Evolutionary conservation across 148 eudicot species (phyloP), one percentile per base, ranked within the genome.

Genomic region (Amaranthus hypochondriacus): DNA sequence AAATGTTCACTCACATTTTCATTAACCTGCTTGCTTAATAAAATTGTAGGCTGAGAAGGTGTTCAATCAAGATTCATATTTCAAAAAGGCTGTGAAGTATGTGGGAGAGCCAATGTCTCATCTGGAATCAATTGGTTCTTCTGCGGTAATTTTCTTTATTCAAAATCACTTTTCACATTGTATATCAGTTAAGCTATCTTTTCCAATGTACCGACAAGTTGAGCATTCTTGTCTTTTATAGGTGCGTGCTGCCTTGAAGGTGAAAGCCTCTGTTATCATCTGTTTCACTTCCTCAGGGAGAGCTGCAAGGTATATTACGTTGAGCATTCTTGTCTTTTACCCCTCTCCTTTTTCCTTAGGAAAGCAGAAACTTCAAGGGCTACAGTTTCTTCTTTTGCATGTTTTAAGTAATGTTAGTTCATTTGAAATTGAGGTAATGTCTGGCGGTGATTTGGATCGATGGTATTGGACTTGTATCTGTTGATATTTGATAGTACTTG

Each of bases 241-340:
- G 98, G 98, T 94, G 6, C 82, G 98, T 50, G 93, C 98, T 44
- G 98, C 98, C 50, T 85, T 94, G 70, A 91, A 89, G 85, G 97
- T 94, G 73, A 94, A 94, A 84, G 98, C 98, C 65, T 94, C 98
- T 78, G 97, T 91, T 73, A 89, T 94, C 59, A 89, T 94, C 75
- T 94, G 98, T 72, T 94, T 94, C 83, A 94, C 98, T 75, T 89
- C 98, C 69, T 91, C 98, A 46, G 98, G 98, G 71, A 84, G 97
- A 81, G 97, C 98, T 77, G 98, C 98, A 57, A 86, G 98, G 98
- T 94, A 87, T 68, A 48, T 53, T 70, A 48, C 73, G 39, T 28
- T 28, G 39, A 28, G 39, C 39, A 28, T 28, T 28, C 39, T 28
- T 28, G 39, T 28, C 39, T 28, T 28, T 28, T 28, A 28, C 39